Evolutionary conservation across 768 basidiomycete species (phyloP), one percentile per base, ranked within the genome.

Genomic region (Tephrocybe sp.): DNA sequence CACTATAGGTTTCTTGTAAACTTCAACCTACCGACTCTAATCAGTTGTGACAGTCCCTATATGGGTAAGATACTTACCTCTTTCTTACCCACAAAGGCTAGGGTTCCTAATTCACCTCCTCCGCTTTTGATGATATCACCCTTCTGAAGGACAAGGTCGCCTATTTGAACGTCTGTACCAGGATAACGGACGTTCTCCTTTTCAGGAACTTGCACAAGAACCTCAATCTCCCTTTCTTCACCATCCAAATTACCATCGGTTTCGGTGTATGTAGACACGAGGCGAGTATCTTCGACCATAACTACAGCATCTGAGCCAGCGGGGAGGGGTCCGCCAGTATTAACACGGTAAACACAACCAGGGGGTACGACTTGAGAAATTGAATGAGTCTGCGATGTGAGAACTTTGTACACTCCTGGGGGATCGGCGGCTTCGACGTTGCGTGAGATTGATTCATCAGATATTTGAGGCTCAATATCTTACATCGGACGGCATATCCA

Each of bases 221-320:
- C 83, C 58, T 80, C 79, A 1, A 95, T 82, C 52, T 83, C 77
- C 21, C 74, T 70, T 64, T 94, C 91, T 60, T 94, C 91, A 2
- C 72, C 68, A 51, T 75, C 69, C 18, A 51, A 15, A 27, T 64
- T 56, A 15, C 69, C 68, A 16, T 69, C 62, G 3, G 60, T 57
- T 24, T 72, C 71, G 41, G 69, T 64, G 45, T 66, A 52, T 1
- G 79, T 77, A 2, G 80, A 80, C n/a, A 82, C 72, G 6, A 95
- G 74, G 49, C 80, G 78, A 0, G 92, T 94, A 62, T 94, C 92
- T 67, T 95, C 92, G 16, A 95, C 92, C 91, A 94, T 94, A 64
- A 95, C 84, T 2, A 93, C 84, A 0, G 89, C 71, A 61, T 94
- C 85, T 6, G 85, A 66, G 4, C 88, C 91, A 0, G 67, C 63